These are phyloP conservation scores for Arthrobotrys pseudoclavata DNA, from an alignment of 2,329 filamentous ascomycete species.

Conservation along the genomic window DNA sequence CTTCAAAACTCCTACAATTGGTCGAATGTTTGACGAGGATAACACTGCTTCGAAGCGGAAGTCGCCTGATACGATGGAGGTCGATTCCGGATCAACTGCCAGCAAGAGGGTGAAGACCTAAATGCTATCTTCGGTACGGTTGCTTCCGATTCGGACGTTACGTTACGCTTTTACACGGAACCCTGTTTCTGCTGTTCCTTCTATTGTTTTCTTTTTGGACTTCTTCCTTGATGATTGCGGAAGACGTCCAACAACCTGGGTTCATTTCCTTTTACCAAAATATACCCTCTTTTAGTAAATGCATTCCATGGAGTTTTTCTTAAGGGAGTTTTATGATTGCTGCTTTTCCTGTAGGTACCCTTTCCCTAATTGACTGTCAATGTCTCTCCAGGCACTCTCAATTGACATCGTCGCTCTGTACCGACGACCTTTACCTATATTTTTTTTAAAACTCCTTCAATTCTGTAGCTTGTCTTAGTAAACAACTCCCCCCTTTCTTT, in stretches of 20 bases:
- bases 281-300: constrained; percentile 47
- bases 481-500: constrained; percentile 41
- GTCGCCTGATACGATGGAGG: constrained; percentile 53
- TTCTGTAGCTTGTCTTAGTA: constrained; percentile 61
- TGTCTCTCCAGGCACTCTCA: constrained; percentile 13
- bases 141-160: not conserved
- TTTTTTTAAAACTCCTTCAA: constrained; percentile 32
- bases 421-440: not conserved
- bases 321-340: constrained; percentile 34
- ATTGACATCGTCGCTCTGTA: constrained; percentile 18
- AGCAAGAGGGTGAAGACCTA: constrained; percentile 56
- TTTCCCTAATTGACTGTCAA: constrained; percentile 12
- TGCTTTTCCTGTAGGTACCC: constrained; percentile 8
- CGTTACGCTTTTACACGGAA: not conserved
- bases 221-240: constrained; percentile 29
- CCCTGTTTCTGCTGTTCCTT: not conserved
- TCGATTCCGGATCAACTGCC: constrained; percentile 44
- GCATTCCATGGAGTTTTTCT: constrained; percentile 30
- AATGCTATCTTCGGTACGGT: not conserved
- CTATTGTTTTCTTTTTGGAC: not conserved
- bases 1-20: constrained; percentile 81
- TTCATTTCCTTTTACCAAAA: constrained; percentile 38
- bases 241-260: constrained; percentile 37
- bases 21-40: constrained; percentile 51
- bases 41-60: constrained; percentile 48